Base-by-base conservation (phyloP, 2,329 filamentous ascomycete species). In the Fusarium goolgardi region DNA sequence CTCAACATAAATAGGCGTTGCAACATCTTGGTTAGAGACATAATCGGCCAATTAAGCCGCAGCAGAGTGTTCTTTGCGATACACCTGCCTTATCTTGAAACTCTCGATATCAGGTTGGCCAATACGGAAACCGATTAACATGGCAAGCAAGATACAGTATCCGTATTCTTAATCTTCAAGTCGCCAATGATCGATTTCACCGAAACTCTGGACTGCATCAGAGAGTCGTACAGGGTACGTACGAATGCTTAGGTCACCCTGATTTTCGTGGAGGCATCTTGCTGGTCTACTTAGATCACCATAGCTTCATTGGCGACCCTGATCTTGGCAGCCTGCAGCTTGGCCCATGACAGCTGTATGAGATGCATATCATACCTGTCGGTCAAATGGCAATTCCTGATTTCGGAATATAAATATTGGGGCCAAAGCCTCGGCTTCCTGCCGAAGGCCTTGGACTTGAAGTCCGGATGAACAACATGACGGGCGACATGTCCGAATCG, bases 1-100 rank as follows among this genome's bases (percentile, higher is more conserved):
- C 63, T 67, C 66, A 69, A 70, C 66, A 67, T 60, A 67, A 67
- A 68, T 47, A 68, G 51, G 45, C 27, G 46, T 32, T 21, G 47
- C 15, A 29, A 29, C 20, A 37, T 55, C 43, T 39, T 41, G 40
- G 32, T 9, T 39, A 62, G 25, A 39, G 41, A 37, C 45, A 46
- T 27, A 16, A 27, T 29, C 37, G 40, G 20, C 57, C 56, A 69
- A 67, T 67, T 49, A 69, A 43, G 15, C 6, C 27, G 40, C 41
- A 54, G 45, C 34, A 50, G 21, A 21, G 27, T 51, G 29, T 29
- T 46, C 49, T 59, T 46, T 40, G 39, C 40, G 43, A 41, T 39
- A 31, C 53, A 64, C 40, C 15, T 37, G 31, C 35, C 52, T 69
- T 53, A 68, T 59, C 65, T 46, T 34, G 44, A 60, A 62, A 51